phyloP scores from a whole-genome alignment of 1,284 basidiomycete species.

The Gymnopus androsaceus region DNA sequence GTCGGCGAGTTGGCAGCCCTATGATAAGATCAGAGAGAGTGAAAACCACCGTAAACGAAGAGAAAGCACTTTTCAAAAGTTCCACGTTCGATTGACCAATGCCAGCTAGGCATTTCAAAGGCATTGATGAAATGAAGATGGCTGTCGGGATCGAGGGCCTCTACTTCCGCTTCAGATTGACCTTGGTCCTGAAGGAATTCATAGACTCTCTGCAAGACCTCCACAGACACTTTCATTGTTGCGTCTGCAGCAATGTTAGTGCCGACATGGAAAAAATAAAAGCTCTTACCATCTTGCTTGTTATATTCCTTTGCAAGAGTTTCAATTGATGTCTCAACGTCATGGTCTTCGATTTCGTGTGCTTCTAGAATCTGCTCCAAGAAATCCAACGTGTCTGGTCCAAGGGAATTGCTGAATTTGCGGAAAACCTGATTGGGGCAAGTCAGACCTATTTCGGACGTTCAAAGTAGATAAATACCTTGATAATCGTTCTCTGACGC shows the following conservation, averaged over 20 bases:
- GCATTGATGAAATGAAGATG: conserved; percentile 88
- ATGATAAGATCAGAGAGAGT: conserved; percentile 24
- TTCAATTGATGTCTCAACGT: conserved; percentile 80
- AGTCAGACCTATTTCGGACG: not conserved
- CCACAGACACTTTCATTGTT: conserved; percentile 75
- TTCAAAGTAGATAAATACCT: conserved; percentile 39
- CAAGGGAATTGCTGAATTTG: conserved; percentile 82
- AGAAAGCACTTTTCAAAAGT: conserved; percentile 79
- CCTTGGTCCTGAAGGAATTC: conserved; percentile 77
- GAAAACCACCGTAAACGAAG: not conserved
- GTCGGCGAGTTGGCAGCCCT: conserved; percentile 56
- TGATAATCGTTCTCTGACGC: conserved; percentile 65
- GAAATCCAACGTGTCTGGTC: conserved; percentile 71
- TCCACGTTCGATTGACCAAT: conserved; percentile 83
- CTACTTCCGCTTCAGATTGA: conserved; percentile 56
- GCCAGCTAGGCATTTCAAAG: conserved; percentile 92
- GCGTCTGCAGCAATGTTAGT: conserved; percentile 51
- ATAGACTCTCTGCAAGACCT: conserved; percentile 80
- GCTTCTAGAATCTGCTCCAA: conserved; percentile 68
- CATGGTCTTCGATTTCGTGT: conserved; percentile 69
- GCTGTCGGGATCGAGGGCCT: conserved; percentile 79
- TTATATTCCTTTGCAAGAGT: conserved; percentile 88
- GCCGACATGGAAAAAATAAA: conserved; percentile 11
- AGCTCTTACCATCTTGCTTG: conserved; percentile 79
- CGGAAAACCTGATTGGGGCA: conserved; percentile 63